Evolutionary conservation across 2,329 filamentous ascomycete species (phyloP).

Genomic region (Diaporthe batatas): DNA sequence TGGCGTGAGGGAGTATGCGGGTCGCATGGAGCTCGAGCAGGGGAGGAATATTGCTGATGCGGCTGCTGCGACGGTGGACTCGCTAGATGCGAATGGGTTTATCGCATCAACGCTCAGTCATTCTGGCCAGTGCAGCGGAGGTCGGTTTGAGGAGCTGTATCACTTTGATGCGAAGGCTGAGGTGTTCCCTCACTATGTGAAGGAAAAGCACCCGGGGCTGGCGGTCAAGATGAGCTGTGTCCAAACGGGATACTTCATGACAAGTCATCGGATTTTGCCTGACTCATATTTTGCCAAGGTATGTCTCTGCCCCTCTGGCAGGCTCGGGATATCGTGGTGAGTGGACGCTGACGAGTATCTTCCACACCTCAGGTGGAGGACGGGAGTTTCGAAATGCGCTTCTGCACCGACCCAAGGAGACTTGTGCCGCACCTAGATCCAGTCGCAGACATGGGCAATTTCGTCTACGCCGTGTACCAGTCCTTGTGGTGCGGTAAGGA

Average conservation of each 20-base stretch:
- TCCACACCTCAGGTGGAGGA: conserved; percentile 51
- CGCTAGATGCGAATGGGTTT: conserved; percentile 62
- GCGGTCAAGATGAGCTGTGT: conserved; percentile 65
- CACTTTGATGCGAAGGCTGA: conserved; percentile 68
- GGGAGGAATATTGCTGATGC: conserved; percentile 69
- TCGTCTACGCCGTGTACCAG: conserved; percentile 62
- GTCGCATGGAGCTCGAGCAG: conserved; percentile 63
- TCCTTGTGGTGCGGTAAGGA: conserved; percentile 56
- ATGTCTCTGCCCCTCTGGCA: conserved; percentile 34
- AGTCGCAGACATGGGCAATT: conserved; percentile 61
- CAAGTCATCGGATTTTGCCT: conserved; percentile 61
- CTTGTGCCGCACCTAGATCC: conserved; percentile 61
- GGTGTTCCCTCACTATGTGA: conserved; percentile 61
- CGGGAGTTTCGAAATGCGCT: conserved; percentile 61
- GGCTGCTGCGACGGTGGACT: conserved; percentile 56
- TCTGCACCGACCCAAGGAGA: conserved; percentile 57
- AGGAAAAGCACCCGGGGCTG: conserved; percentile 57
- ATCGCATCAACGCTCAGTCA: conserved; percentile 66
- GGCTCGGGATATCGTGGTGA: not conserved
- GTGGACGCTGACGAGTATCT: not conserved
- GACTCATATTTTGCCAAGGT: conserved; percentile 62
- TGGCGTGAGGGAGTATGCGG: conserved; percentile 59
- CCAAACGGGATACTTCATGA: conserved; percentile 63
- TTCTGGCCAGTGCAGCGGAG: conserved; percentile 60
- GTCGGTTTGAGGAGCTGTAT: conserved; percentile 62